Base-by-base conservation (phyloP, 2,329 filamentous ascomycete genomes). In the Sphaerostilbella broomeana region DNA sequence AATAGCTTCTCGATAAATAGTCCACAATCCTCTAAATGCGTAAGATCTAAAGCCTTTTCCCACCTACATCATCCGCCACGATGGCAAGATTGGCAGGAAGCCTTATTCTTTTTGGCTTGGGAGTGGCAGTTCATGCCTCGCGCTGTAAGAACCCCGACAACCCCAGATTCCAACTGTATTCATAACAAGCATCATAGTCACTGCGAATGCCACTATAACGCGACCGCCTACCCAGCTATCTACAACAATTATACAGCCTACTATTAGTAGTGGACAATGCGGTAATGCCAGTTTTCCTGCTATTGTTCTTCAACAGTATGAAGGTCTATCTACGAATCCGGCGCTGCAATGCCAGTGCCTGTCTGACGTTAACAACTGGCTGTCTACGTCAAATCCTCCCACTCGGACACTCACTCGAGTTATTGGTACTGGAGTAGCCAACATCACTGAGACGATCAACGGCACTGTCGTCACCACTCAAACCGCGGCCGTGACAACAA, bases 261-360 rank as follows among this genome's bases (percentile, higher is more conserved):
- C n/a, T n/a, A n/a, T n/a, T n/a, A n/a, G n/a, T n/a, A n/a, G n/a
- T n/a, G n/a, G n/a, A n/a, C n/a, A n/a, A n/a, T 35, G 32, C 13
- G 38, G 27, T 2, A 10, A 20, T 11, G 10, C 7, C 9, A 31
- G 30, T 13, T 31, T 35, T 26, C 32, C 38, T 18, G 16, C 17
- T 2, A 10, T 26, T 17, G 33, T 41, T n/a, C n/a, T 36, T 2
- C 31, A 31, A 5, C 17, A 41, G 15, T 44, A 44, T 18, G 11
- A 20, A 13, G 31, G 42, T 12, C 13, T 37, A 3, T 41, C 42
- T 10, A 41, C 42, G 5, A 19, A 44, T 12, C 31, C 21, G 4
- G 30, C 32, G 2, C n/a, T 44, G 20, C 38, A 44, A 21, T 44
- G 42, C 18, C 31, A 33, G 29, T 44, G 42, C 13, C 18, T 41